Evolutionary conservation across 1,284 basidiomycete genomes (phyloP), one percentile per base, ranked within the genome.

Genomic region (Puccinia horiana): DNA sequence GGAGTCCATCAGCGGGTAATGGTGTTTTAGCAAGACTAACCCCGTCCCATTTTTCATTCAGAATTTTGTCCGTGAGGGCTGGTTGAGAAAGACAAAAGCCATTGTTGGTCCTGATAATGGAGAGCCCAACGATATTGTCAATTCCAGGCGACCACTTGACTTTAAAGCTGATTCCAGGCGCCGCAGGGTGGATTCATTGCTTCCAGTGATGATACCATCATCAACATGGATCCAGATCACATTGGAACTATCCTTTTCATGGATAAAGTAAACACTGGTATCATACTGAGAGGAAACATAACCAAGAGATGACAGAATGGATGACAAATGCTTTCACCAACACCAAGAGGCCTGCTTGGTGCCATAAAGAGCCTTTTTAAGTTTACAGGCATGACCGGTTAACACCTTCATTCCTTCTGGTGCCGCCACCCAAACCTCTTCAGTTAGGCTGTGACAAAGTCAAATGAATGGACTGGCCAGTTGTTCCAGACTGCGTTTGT

Each of bases 281-380:
- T 63, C 32, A 35, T 63, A 63, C 20, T 63, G 58, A 9, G 29
- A 63, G 9, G 65, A 49, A 1, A 84, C 44, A 67, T 44, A 74
- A 9, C 47, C 26, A 26, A 29, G 32, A 63, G n/a, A 14, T 58
- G 20, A 14, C n/a, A 42, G 49, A 61, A 23, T 23, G 20, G 2
- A 18, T 3, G 12, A 32, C 11, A 77, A 40, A n/a, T 77, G 58
- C 23, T 61, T 1, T 58, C 75, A 77, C 75, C 75, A 77, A 40
- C 58, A 77, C 20, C 75, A 9, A 5, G 29, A 32, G 1, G 58
- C 75, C 26, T 77, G 75, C 11, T 26, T 26, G 3, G 75, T 77
- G 1, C 75, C 58, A 49, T 77, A 77, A 2, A 77, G n/a, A 2
- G 58, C 75, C 49, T 77, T 42, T 18, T 77, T 77, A 23, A 77